Conservation (phyloP, 139 green algal genomes). For the Chlorella vulgaris region DNA sequence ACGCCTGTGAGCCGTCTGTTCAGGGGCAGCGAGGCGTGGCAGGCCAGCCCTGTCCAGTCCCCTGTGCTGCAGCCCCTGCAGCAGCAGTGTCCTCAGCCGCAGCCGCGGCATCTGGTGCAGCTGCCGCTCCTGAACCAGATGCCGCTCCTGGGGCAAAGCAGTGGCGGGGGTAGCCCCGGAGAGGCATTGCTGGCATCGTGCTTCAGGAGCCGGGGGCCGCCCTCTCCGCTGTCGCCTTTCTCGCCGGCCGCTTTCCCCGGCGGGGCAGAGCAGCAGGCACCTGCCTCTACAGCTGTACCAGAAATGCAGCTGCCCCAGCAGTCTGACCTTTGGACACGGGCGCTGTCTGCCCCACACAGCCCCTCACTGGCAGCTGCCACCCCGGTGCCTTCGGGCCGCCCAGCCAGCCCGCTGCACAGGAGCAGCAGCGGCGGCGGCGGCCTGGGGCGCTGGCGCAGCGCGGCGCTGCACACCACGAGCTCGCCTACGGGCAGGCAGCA, state of each 20-base stretch:
- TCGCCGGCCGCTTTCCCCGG: background rate
- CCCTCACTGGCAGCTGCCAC: background rate
- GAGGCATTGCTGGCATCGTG: constrained; percentile 11
- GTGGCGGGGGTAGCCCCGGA: background rate
- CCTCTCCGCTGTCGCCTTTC: background rate
- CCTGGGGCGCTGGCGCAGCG: background rate
- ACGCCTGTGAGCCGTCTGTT: background rate
- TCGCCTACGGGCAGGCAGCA: background rate
- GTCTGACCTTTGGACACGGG: background rate
- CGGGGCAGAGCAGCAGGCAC: background rate
- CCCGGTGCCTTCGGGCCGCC: background rate
- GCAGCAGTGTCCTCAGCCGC: background rate
- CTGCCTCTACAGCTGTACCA: too few species aligned
- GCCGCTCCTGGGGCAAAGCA: background rate
- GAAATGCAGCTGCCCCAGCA: too few species aligned
- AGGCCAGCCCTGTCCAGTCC: background rate
- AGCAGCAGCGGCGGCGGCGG: constrained; percentile 15
- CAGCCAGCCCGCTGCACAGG: background rate
- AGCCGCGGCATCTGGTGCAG: background rate
- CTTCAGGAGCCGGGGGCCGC: background rate
- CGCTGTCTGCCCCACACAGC: background rate
- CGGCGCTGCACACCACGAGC: constrained; percentile 18
- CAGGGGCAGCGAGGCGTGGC: background rate
- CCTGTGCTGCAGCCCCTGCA: background rate
- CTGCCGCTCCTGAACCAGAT: too few species aligned